phyloP scores from a whole-genome alignment of 345 rosid species.

The Salix suchowensis region DNA sequence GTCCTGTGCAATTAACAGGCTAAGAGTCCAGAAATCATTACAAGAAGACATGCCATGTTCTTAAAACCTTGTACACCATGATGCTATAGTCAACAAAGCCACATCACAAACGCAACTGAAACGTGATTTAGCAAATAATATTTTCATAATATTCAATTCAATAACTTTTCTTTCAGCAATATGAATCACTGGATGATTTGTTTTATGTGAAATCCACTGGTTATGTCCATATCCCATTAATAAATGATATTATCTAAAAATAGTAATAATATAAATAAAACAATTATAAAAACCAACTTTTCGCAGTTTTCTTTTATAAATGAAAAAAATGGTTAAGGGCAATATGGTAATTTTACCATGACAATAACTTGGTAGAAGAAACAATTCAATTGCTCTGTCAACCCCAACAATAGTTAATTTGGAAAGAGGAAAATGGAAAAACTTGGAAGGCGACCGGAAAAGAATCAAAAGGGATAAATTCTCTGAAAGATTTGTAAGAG shows the following conservation, averaged over 20 bases:
- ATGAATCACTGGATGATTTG: too few species aligned
- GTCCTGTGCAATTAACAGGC: not conserved
- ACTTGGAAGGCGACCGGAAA: not conserved
- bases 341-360: not conserved
- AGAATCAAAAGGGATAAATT: not conserved
- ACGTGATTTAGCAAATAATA: not conserved
- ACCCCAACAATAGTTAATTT: constrained; percentile 4
- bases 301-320: not conserved
- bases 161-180: not conserved
- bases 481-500: not conserved
- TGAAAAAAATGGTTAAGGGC: not conserved
- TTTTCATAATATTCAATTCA: not conserved
- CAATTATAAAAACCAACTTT: not conserved
- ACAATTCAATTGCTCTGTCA: not conserved
- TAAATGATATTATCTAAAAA: not conserved
- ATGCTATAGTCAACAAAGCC: not conserved
- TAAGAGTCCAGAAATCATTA: not conserved
- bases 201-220: too few species aligned
- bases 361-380: not conserved
- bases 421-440: not conserved
- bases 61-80: not conserved
- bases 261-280: not conserved
- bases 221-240: not conserved
- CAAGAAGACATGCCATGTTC: not conserved
- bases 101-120: not conserved